phyloP scores from a whole-genome alignment of 2,329 filamentous ascomycete genomes.

The Monosporascus sp. region DNA sequence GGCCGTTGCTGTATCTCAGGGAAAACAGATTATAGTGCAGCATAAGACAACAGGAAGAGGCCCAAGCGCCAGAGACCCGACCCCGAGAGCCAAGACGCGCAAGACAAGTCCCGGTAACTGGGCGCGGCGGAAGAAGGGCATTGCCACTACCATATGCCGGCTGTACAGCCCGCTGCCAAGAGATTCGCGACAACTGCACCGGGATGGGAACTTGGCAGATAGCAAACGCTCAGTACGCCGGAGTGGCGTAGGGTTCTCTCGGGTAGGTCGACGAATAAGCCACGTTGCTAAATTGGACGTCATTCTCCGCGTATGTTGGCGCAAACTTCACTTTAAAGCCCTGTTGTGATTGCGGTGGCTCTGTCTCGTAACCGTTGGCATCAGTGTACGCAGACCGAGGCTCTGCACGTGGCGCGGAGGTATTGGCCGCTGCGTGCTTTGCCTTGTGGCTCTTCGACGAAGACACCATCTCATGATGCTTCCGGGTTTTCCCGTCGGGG shows the following conservation, averaged over 20 bases:
- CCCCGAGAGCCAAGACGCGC: conserved; percentile 1
- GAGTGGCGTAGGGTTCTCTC: conserved; percentile 1
- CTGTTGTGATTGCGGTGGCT: conserved; percentile 2
- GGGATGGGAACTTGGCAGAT: neutral
- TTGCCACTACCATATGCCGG: neutral
- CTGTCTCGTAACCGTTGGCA: conserved; percentile 14
- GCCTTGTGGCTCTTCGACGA: conserved; percentile 3
- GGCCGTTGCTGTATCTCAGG: conserved; percentile 24
- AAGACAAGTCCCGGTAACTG: neutral
- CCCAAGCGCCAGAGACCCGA: conserved; percentile 14
- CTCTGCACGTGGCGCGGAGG: conserved; percentile 11
- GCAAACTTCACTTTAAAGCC: conserved; percentile 13
- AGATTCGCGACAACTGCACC: neutral
- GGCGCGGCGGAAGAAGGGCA: neutral
- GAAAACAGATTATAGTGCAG: conserved; percentile 12
- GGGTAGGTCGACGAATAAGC: conserved; percentile 6
- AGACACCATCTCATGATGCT: neutral
- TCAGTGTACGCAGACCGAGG: conserved; percentile 10
- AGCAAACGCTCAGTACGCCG: neutral
- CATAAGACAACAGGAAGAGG: conserved; percentile 11
- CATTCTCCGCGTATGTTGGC: conserved; percentile 2
- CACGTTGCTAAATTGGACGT: conserved; percentile 14
- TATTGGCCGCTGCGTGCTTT: conserved; percentile 13
- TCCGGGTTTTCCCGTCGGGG: neutral
- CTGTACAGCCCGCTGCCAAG: neutral